A percentile compares a stretch with the other conserved stretches of the same genome.
phyloP scores from a whole-genome alignment of 345 rosid genomes.

The Arabidopsis suecica region DNA sequence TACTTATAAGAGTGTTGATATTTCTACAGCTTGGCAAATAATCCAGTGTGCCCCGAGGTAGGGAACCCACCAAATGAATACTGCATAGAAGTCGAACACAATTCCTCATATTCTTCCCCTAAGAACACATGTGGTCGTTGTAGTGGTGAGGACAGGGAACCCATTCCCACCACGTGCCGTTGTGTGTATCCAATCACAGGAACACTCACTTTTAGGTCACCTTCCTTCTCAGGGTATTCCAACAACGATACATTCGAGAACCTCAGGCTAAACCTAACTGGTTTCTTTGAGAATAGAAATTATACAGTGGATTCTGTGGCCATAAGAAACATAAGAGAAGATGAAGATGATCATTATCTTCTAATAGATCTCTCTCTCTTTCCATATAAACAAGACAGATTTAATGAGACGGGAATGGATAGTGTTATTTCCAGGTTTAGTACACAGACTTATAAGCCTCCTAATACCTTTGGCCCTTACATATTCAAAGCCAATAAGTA shows the following conservation, averaged over 20 bases:
- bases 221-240: background rate
- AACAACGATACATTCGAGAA: accelerated
- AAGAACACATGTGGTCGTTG: accelerated
- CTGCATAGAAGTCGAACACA: background rate
- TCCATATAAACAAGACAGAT: background rate
- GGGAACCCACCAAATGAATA: background rate
- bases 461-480: background rate
- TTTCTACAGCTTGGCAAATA: background rate
- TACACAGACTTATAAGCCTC: background rate
- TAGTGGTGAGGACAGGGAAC: background rate
- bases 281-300: background rate
- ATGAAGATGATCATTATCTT: background rate
- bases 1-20: background rate
- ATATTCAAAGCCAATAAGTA: accelerated
- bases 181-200: background rate
- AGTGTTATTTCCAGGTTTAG: background rate
- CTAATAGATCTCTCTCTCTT: background rate
- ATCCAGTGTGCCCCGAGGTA: constrained; percentile 7
- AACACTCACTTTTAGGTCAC: background rate
- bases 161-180: background rate
- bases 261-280: background rate
- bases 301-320: background rate
- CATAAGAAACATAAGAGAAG: background rate
- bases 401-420: background rate
- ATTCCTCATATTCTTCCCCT: background rate